Evolutionary conservation across 2,329 filamentous ascomycete genomes (phyloP), one percentile per base, ranked within the genome.

Genomic region (Scedosporium boydii): DNA sequence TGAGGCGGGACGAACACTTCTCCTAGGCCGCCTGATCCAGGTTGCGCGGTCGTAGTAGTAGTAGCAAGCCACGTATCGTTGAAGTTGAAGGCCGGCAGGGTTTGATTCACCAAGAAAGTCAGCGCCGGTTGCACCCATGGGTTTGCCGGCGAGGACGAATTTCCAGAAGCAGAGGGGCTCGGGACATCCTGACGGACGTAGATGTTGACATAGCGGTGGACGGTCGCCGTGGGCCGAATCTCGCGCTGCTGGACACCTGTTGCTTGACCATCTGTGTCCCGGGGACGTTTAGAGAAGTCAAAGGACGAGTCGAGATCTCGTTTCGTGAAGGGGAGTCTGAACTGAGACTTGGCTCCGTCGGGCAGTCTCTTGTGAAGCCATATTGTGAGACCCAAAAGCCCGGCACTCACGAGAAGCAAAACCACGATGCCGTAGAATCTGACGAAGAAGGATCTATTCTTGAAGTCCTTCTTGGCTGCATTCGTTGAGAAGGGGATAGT

Each of bases 391-490:
- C 46, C 64, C n/a, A 65, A 60, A 12, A 65, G 55, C 16, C 34
- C 64, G 3, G 64, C 18, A 1, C 63, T 58, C n/a, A 65, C 63
- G 60, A 57, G 38, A 16, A 65, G 46, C 9, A 64, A 59, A n/a
- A 58, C 61, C 27, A 65, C 34, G 53, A 65, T 3, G 55, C 44
- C 42, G 58, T 62, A 64, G 10, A 65, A 60, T 3, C 26, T 58
- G 21, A 58, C 53, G 41, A 59, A 27, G 60, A 65, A 64, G 21
- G 58, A 44, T 56, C 16, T 27, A 44, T 61, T 61, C 21, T 62
- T 44, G 2, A 58, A 53, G 44, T 58, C 44, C 6, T 34, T 29
- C 16, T 55, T 27, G 12, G 46, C 62, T 63, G 27, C 4, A 16
- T n/a, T 48, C 16, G 27, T 34, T 7, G 29, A 6, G 18, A 26